These are phyloP conservation scores for Fusarium sp. DNA, from an alignment of 2,329 filamentous ascomycete genomes.

Conservation along the genomic window DNA sequence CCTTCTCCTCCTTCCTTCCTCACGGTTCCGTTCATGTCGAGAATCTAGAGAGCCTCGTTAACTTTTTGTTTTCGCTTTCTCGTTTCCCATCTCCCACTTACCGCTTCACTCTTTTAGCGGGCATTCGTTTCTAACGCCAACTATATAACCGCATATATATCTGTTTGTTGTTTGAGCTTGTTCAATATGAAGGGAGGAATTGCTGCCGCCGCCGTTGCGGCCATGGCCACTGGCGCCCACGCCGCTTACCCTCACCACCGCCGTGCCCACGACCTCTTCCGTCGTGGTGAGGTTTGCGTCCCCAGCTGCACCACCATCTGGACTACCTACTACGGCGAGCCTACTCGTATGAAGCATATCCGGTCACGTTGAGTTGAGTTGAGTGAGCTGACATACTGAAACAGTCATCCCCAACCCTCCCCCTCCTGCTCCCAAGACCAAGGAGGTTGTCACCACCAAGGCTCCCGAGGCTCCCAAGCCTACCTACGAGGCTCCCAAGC, in stretches of 20 bases:
- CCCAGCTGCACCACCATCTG: constrained; percentile 79
- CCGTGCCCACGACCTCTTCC: constrained; percentile 72
- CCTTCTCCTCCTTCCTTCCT: constrained; percentile 49
- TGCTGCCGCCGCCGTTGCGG: constrained; percentile 73
- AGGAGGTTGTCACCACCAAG: constrained; percentile 26
- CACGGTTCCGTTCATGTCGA: constrained; percentile 60
- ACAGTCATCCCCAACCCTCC: constrained; percentile 56
- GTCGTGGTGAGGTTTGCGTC: constrained; percentile 65
- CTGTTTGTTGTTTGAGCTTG: constrained; percentile 39
- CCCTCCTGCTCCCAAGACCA: constrained; percentile 41
- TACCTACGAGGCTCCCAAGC: constrained; percentile 8
- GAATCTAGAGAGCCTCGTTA: constrained; percentile 62
- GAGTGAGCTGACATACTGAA: constrained; percentile 31
- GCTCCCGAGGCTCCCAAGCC: constrained; percentile 10
- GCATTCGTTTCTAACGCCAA: constrained; percentile 69
- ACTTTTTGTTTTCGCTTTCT: constrained; percentile 62
- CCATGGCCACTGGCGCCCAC: constrained; percentile 66
- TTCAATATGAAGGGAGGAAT: constrained; percentile 80
- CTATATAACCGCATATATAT: constrained; percentile 31
- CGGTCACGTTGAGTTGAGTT: background rate
- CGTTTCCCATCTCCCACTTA: constrained; percentile 60
- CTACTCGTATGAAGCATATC: constrained; percentile 66
- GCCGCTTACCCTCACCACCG: constrained; percentile 70
- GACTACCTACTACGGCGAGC: constrained; percentile 75
- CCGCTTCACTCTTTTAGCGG: constrained; percentile 93